Evolutionary conservation across 129 eudicot species (phyloP).

Genomic region (Sambucus nigra): DNA sequence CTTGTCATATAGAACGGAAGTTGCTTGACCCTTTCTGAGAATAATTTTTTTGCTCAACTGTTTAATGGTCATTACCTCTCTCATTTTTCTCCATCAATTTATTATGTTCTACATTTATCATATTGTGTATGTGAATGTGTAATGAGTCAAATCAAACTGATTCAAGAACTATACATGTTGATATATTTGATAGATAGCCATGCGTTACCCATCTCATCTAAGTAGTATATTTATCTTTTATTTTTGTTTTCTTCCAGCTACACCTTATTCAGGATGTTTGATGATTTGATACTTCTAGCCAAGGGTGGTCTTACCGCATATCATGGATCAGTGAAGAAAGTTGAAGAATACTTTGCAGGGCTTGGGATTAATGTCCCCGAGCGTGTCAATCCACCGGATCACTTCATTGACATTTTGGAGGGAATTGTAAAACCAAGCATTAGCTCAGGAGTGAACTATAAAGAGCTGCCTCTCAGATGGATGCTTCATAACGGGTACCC

Average conservation of each 20-base stretch:
- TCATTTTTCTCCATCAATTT: no score
- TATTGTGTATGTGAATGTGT: no score
- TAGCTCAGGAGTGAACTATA: slow-evolving; percentile 32
- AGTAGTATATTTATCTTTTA: slow-evolving; percentile 9
- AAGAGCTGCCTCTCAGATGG: slow-evolving; percentile 91
- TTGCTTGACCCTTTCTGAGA: no score
- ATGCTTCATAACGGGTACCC: slow-evolving; percentile 86
- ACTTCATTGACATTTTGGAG: slow-evolving; percentile 77
- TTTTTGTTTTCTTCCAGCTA: slow-evolving; percentile 66
- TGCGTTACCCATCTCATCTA: slow-evolving; percentile 5
- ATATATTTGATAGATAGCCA: background rate
- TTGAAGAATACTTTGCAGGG: slow-evolving; percentile 76
- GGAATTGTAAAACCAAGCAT: slow-evolving; percentile 49
- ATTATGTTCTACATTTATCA: no score
- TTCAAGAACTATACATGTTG: background rate
- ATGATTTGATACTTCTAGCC: slow-evolving; percentile 84
- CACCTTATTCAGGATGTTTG: slow-evolving; percentile 89
- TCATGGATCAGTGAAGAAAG: slow-evolving; percentile 71
- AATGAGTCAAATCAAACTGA: no score
- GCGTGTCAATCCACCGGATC: slow-evolving; percentile 83
- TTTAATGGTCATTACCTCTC: no score
- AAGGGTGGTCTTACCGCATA: slow-evolving; percentile 92
- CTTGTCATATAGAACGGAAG: no score
- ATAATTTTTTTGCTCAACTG: no score
- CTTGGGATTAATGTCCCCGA: slow-evolving; percentile 77